These are phyloP conservation scores for Irpex sp. DNA, from an alignment of 1,284 basidiomycete genomes.

Conservation along the genomic window DNA sequence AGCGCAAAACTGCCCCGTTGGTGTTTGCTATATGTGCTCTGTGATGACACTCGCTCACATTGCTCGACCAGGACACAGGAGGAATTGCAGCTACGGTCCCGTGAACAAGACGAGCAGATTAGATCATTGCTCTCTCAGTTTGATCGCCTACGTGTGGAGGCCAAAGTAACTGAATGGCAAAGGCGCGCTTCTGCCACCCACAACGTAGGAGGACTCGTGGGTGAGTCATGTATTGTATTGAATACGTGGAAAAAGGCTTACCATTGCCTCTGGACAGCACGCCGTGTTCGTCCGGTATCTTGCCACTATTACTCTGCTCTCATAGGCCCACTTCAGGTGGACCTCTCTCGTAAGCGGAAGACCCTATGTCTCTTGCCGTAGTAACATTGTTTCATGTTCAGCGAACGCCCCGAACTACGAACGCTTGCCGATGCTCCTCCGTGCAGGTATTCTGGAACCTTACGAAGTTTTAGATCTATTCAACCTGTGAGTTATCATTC, in stretches of 20 bases:
- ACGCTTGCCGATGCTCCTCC: conserved; percentile 35
- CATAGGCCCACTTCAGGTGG: conserved; percentile 10
- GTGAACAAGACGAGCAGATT: conserved; percentile 47
- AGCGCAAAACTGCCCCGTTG: conserved; percentile 52
- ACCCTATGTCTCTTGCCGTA: not conserved
- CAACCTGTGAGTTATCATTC: conserved; percentile 38
- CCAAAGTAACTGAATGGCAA: conserved; percentile 40
- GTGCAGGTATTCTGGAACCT: conserved; percentile 44
- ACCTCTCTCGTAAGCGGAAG: conserved; percentile 8
- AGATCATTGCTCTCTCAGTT: conserved; percentile 42
- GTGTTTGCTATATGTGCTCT: conserved; percentile 20
- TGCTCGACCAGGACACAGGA: conserved; percentile 46
- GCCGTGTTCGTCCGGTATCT: not conserved
- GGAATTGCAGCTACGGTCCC: conserved; percentile 45
- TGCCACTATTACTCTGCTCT: conserved; percentile 10
- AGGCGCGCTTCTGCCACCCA: conserved; percentile 22
- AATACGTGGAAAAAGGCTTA: not conserved
- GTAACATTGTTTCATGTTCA: not conserved
- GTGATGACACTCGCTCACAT: not conserved
- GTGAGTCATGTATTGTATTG: not conserved
- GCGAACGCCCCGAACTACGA: conserved; percentile 3
- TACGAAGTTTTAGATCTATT: conserved; percentile 59
- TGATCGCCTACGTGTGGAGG: conserved; percentile 40
- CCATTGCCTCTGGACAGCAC: not conserved
- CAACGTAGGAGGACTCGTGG: not conserved